These are phyloP conservation scores for Condylostoma magnum DNA, from an alignment of 169 alveolate species.

Conservation along the genomic window DNA sequence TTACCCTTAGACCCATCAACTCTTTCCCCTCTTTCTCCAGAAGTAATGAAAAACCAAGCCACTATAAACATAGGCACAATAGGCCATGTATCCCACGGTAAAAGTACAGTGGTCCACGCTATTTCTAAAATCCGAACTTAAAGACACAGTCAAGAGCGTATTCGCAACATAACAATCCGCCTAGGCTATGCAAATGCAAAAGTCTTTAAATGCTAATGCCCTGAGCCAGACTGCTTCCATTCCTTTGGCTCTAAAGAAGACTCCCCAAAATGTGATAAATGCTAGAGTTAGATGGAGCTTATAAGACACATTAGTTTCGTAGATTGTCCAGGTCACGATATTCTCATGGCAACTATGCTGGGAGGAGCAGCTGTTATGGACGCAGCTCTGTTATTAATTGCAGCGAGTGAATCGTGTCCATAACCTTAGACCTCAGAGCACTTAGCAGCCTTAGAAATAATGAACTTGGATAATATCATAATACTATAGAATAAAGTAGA, in stretches of 20 bases:
- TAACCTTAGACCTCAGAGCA: constrained; percentile 99
- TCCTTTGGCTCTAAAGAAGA: constrained; percentile 93
- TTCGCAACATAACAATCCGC: constrained; percentile 97
- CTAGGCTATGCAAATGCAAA: constrained; percentile 99
- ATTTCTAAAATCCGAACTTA: constrained; percentile 97
- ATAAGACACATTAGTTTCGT: constrained; percentile 97
- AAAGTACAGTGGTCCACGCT: constrained; percentile 98
- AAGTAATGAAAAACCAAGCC: constrained; percentile 98
- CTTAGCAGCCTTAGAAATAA: constrained; percentile 98
- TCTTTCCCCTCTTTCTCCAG: constrained; percentile 97
- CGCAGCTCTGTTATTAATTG: constrained; percentile 96
- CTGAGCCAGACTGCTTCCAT: constrained; percentile 94
- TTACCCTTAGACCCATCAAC: constrained; percentile 84
- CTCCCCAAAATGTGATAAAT: constrained; percentile 89
- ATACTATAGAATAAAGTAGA: constrained; percentile 98
- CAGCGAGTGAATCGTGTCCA: constrained; percentile 96
- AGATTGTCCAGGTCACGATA: constrained; percentile 99
- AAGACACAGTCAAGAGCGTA: constrained; percentile 93
- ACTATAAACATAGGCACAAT: constrained; percentile 98
- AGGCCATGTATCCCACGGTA: constrained; percentile 99
- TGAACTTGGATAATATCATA: constrained; percentile 96
- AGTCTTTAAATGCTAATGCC: constrained; percentile 97
- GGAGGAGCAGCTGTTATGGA: constrained; percentile 99
- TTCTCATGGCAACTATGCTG: constrained; percentile 99
- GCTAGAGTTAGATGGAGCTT: constrained; percentile 75